Conservation (phyloP, 495 filamentous ascomycete genomes). For the Trichoderma reesei region DNA sequence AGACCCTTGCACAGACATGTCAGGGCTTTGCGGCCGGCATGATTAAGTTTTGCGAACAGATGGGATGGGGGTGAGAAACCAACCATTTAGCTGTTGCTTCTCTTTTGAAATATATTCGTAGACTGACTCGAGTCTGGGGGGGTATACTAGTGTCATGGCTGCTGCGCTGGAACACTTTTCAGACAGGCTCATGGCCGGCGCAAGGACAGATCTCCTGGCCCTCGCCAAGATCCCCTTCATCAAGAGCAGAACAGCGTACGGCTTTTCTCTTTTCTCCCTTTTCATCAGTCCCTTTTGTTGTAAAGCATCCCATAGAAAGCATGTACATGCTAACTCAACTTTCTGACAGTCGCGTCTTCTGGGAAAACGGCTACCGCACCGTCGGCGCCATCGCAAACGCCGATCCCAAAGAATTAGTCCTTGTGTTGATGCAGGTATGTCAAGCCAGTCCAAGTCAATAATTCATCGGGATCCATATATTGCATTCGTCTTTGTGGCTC, state of each 20-base stretch:
- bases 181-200: slow-evolving; percentile 64
- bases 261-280: no score
- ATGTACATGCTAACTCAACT: not conserved
- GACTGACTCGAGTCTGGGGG: not conserved
- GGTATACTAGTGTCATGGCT: slow-evolving; percentile 46
- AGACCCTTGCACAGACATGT: slow-evolving; percentile 64
- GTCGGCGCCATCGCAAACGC: slow-evolving; percentile 59
- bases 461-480: no score
- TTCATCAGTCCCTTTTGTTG: no score
- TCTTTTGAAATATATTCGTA: slow-evolving; percentile 3
- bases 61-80: slow-evolving; percentile 52
- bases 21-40: slow-evolving; percentile 72
- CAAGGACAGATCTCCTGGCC: slow-evolving; percentile 61
- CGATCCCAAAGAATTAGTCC: slow-evolving; percentile 54
- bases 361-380: slow-evolving; percentile 67
- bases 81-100: not conserved
- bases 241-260: slow-evolving; percentile 65
- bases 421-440: slow-evolving; percentile 57
- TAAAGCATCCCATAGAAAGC: not conserved
- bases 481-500: not conserved
- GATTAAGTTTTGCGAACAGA: slow-evolving; percentile 63
- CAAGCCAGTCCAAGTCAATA: not conserved
- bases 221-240: slow-evolving; percentile 67
- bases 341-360: slow-evolving; percentile 45
- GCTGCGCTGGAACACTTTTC: slow-evolving; percentile 71